Conservation (phyloP, 805 yeast genomes). For the Ogataea nitratoaversa region DNA sequence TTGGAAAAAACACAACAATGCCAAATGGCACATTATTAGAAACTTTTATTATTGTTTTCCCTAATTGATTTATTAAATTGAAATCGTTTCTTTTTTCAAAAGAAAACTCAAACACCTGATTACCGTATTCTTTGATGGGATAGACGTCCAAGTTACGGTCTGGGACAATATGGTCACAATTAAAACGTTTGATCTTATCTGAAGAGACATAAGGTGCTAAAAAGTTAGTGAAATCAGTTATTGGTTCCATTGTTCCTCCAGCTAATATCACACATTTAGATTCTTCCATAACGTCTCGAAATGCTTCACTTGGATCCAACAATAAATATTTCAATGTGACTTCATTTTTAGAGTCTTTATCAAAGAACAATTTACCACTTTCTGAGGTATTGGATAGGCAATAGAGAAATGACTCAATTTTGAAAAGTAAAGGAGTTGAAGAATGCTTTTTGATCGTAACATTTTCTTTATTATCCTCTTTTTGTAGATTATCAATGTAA, state of each 20-base stretch:
- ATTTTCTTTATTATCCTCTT: slow-evolving; percentile 7
- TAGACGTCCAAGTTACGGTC: slow-evolving; percentile 59
- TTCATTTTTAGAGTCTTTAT: slow-evolving; percentile 30
- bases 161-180: slow-evolving; percentile 86
- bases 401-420: slow-evolving; percentile 58
- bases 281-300: slow-evolving; percentile 59
- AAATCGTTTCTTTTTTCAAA: slow-evolving; percentile 54
- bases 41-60: slow-evolving; percentile 42
- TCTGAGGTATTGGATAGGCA: slow-evolving; percentile 67
- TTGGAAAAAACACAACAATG: slow-evolving; percentile 77
- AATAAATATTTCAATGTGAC: slow-evolving; percentile 60
- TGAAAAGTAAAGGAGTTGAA: slow-evolving; percentile 57
- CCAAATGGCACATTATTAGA: slow-evolving; percentile 59
- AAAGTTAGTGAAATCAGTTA: slow-evolving; percentile 61
- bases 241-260: slow-evolving; percentile 96
- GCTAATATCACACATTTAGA: slow-evolving; percentile 73
- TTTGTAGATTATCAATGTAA: slow-evolving; percentile 42
- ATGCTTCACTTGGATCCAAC: slow-evolving; percentile 72
- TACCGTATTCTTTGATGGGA: slow-evolving; percentile 35
- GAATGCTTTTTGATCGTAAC: slow-evolving; percentile 4
- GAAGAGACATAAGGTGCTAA: slow-evolving; percentile 55
- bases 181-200: slow-evolving; percentile 45
- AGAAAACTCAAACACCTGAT: slow-evolving; percentile 54
- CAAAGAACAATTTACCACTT: slow-evolving; percentile 77
- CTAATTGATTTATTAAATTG: slow-evolving; percentile 46